phyloP scores from a whole-genome alignment of 83 land plant genomes.

The Picea mariana region DNA sequence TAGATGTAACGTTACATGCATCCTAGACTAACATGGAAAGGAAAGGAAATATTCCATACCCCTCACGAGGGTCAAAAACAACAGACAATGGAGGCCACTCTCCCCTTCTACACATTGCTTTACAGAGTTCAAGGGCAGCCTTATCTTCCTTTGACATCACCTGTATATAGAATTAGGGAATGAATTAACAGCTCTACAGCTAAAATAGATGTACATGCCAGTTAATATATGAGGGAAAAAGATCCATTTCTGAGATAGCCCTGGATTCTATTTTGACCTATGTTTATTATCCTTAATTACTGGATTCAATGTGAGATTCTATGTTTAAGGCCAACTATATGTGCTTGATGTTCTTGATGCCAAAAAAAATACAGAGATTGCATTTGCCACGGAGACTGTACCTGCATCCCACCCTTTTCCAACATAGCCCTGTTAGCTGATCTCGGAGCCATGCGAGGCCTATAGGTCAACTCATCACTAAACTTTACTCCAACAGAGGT shows the following conservation, averaged over 20 bases:
- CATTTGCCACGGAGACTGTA: neutral
- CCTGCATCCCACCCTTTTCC: conserved; percentile 95
- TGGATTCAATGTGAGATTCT: neutral
- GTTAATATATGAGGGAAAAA: neutral
- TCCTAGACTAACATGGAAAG: neutral
- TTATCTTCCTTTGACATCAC: conserved; percentile 79
- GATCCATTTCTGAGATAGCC: neutral
- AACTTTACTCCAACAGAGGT: conserved; percentile 65
- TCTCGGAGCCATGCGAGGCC: conserved; percentile 76
- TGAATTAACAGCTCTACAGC: neutral
- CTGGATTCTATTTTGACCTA: neutral
- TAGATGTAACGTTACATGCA: neutral
- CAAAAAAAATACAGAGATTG: neutral
- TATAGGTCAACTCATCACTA: conserved; percentile 76
- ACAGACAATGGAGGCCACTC: conserved; percentile 94
- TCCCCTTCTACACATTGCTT: conserved; percentile 82
- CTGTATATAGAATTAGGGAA: conserved; percentile 30
- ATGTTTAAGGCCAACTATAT: neutral
- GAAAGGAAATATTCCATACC: conserved; percentile 42
- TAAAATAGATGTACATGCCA: neutral
- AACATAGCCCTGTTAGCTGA: conserved; percentile 61
- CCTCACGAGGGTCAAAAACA: conserved; percentile 81
- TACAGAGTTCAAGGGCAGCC: conserved; percentile 73
- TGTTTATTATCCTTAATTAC: neutral
- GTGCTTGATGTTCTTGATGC: neutral